These are phyloP conservation scores for Aquilaria malaccensis DNA, from an alignment of 345 rosid species.

Conservation along the genomic window DNA sequence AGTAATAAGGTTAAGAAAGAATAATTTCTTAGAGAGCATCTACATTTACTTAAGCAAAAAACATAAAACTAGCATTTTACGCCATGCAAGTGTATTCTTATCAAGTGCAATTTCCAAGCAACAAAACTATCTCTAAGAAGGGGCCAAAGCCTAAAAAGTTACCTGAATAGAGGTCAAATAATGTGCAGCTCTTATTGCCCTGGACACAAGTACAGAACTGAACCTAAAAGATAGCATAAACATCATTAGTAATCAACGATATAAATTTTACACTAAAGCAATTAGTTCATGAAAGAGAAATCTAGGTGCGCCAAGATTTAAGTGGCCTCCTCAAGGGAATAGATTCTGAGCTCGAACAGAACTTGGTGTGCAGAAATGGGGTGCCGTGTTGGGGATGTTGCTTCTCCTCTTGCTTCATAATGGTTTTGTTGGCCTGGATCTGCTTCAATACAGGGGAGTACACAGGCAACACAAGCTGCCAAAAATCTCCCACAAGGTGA, in stretches of 20 bases:
- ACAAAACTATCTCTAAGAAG: neutral
- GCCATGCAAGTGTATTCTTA: too few species aligned
- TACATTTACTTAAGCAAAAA: too few species aligned
- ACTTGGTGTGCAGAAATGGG: conserved; percentile 42
- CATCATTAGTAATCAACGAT: too few species aligned
- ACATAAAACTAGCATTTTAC: too few species aligned
- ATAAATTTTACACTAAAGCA: too few species aligned
- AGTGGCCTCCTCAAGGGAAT: conserved; percentile 59
- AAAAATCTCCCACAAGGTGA: conserved; percentile 55
- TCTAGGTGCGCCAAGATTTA: conserved; percentile 11
- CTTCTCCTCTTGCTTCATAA: conserved; percentile 25
- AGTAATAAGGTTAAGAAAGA: too few species aligned
- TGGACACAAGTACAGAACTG: conserved; percentile 56
- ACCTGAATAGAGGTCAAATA: conserved; percentile 76
- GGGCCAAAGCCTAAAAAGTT: neutral
- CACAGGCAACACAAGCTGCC: conserved; percentile 55
- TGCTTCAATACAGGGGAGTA: conserved; percentile 37
- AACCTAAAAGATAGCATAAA: conserved; percentile 28
- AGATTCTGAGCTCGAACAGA: conserved; percentile 51
- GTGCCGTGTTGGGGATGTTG: conserved; percentile 51
- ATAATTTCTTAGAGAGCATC: too few species aligned
- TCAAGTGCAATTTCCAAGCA: neutral
- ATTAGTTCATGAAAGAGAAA: too few species aligned
- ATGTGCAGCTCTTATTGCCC: conserved; percentile 70
- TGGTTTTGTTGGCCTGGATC: conserved; percentile 30